Evolutionary conservation across 805 yeast species (phyloP).

Genomic region (Wickerhamiella sorbophila): DNA sequence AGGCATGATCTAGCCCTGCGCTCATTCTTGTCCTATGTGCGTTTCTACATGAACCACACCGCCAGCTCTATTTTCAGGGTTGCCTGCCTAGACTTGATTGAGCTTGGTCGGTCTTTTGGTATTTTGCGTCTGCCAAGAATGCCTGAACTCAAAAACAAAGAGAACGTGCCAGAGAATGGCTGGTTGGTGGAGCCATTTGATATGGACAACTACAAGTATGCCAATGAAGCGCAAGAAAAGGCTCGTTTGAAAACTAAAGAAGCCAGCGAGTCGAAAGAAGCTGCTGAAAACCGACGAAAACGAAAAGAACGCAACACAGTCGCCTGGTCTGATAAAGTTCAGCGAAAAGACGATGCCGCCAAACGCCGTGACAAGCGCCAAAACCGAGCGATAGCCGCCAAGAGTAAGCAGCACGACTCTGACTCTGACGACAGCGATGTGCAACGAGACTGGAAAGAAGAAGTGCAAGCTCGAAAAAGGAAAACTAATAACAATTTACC

Average conservation of each 20-base stretch:
- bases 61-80: conserved; percentile 80
- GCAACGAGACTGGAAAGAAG: conserved; percentile 77
- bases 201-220: conserved; percentile 52
- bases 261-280: conserved; percentile 30
- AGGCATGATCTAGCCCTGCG: conserved; percentile 69
- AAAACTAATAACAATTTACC: conserved; percentile 35
- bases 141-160: conserved; percentile 64
- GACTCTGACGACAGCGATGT: conserved; percentile 30
- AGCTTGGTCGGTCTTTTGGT: conserved; percentile 64
- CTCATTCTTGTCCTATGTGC: conserved; percentile 69
- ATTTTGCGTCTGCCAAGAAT: conserved; percentile 74
- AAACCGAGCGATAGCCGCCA: conserved; percentile 41
- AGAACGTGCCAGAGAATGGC: conserved; percentile 51
- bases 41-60: conserved; percentile 75
- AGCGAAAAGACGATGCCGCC: conserved; percentile 44
- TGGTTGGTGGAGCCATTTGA: conserved; percentile 55
- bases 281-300: conserved; percentile 8
- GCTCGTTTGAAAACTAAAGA: conserved; percentile 32
- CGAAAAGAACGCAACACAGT: conserved; percentile 30
- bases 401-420: conserved; percentile 29
- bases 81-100: conserved; percentile 53
- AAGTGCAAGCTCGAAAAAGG: conserved; percentile 52
- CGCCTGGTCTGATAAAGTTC: conserved; percentile 69
- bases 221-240: conserved; percentile 49
- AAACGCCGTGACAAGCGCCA: conserved; percentile 56